These are phyloP conservation scores for Fraxinus xanthoxyloides DNA, from an alignment of 305 asterid species.

Conservation along the genomic window DNA sequence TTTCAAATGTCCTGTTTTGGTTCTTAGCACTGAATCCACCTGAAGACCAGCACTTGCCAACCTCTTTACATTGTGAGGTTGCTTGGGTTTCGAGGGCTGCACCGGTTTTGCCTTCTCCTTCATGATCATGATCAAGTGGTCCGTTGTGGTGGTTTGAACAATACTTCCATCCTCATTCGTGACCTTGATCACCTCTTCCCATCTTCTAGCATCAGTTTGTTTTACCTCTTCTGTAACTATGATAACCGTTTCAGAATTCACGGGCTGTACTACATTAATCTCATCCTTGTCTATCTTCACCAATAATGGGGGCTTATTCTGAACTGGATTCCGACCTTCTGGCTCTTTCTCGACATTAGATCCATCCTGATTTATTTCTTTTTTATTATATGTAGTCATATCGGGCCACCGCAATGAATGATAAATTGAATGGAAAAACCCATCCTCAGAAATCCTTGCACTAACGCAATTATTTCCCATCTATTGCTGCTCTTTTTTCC, in stretches of 20 bases:
- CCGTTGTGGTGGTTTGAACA: constrained; percentile 30
- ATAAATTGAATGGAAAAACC: constrained; percentile 48
- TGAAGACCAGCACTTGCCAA: constrained; percentile 67
- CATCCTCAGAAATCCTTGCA: constrained; percentile 49
- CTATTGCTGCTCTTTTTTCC: not conserved
- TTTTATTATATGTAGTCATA: constrained; percentile 19
- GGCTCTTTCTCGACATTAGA: constrained; percentile 23
- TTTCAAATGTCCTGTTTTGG: constrained; percentile 65
- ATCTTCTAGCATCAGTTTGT: not conserved
- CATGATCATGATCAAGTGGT: constrained; percentile 35
- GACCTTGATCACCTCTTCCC: constrained; percentile 19
- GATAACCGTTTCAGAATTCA: constrained; percentile 8
- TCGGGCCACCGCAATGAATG: constrained; percentile 57
- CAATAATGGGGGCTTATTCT: constrained; percentile 47
- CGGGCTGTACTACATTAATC: not conserved
- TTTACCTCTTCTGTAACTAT: constrained; percentile 12
- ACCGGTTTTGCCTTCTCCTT: constrained; percentile 27
- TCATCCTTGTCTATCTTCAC: constrained; percentile 25
- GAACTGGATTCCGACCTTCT: constrained; percentile 40
- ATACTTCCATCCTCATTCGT: not conserved
- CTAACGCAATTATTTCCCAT: constrained; percentile 81
- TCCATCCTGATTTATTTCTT: constrained; percentile 27
- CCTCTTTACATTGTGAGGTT: constrained; percentile 40
- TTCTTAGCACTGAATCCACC: constrained; percentile 62
- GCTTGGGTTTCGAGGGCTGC: constrained; percentile 31